Conservation (phyloP, 768 basidiomycete species). For the Suillus placidus region DNA sequence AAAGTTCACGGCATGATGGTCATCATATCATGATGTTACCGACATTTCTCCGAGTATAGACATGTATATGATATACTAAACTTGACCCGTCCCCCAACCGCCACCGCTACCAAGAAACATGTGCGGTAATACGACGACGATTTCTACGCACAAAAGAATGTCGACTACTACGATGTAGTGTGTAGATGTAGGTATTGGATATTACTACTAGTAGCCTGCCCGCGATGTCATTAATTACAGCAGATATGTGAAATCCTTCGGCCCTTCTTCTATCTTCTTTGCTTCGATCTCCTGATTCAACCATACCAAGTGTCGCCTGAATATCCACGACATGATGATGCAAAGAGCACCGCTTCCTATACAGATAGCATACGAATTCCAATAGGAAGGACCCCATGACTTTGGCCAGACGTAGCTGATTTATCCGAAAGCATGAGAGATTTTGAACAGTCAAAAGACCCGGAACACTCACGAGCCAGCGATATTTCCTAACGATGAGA, state of each 20-base stretch:
- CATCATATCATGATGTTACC: constrained; percentile 12
- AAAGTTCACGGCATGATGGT: not conserved
- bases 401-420: constrained; percentile 67
- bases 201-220: not conserved
- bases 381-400: constrained; percentile 72
- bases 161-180: not conserved
- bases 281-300: constrained; percentile 45
- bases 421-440: constrained; percentile 13
- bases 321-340: constrained; percentile 53
- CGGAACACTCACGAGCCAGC: constrained; percentile 66
- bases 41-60: constrained; percentile 16
- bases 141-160: not conserved
- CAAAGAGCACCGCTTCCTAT: constrained; percentile 55
- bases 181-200: not conserved
- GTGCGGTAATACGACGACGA: not conserved
- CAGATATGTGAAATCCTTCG: constrained; percentile 49
- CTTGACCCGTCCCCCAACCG: not conserved
- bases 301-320: constrained; percentile 46
- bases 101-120: not conserved
- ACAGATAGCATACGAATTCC: constrained; percentile 72
- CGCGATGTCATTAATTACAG: constrained; percentile 33
- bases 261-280: constrained; percentile 39
- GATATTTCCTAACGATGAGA: constrained; percentile 84
- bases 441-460: not conserved
- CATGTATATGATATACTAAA: not conserved